phyloP scores from a whole-genome alignment of 345 rosid genomes.

The Eucalyptus leucophloia region DNA sequence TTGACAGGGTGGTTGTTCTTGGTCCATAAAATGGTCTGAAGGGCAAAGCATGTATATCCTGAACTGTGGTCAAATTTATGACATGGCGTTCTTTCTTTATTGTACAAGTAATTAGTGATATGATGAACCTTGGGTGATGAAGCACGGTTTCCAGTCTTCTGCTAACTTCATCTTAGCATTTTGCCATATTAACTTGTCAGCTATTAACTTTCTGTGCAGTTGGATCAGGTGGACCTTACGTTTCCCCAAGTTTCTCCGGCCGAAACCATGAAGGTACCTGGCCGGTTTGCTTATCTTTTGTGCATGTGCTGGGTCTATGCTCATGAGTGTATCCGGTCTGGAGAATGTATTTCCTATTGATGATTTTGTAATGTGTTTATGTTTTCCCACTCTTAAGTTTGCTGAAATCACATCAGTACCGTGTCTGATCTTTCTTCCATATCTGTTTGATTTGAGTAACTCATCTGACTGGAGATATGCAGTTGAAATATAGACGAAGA shows the following conservation, averaged over 20 bases:
- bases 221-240: conserved; percentile 51
- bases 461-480: background rate
- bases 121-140: background rate
- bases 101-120: background rate
- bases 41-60: background rate
- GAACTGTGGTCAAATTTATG: background rate
- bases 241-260: conserved; percentile 34
- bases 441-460: background rate
- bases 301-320: background rate
- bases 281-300: background rate
- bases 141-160: background rate
- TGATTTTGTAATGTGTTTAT: background rate
- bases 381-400: background rate
- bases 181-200: background rate
- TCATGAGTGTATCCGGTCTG: background rate
- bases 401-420: background rate
- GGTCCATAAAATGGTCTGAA: background rate
- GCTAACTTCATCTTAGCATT: background rate
- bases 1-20: background rate
- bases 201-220: conserved; percentile 27
- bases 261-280: conserved; percentile 39
- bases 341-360: background rate
- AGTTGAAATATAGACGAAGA: background rate
- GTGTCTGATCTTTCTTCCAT: background rate
- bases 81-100: background rate